phyloP scores from a whole-genome alignment of 1,284 basidiomycete species.

The Tremellales sp. region DNA sequence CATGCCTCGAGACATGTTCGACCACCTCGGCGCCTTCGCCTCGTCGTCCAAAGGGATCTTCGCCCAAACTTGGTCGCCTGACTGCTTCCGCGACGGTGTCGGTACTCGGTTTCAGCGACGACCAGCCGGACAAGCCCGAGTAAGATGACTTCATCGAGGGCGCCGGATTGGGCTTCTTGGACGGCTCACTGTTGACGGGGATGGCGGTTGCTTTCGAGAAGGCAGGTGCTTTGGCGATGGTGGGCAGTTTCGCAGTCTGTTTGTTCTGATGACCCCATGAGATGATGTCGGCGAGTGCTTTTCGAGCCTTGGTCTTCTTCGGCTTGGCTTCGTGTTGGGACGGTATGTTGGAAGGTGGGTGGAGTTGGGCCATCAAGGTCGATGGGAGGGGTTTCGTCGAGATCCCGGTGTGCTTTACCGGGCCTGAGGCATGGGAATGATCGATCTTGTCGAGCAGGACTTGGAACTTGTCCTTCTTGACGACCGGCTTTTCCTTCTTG shows the following conservation, averaged over 20 bases:
- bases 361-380: conserved; percentile 3
- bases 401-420: background rate
- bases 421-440: background rate
- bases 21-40: conserved; percentile 29
- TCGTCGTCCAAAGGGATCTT: conserved; percentile 34
- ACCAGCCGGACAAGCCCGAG: conserved; percentile 1
- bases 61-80: conserved; percentile 33
- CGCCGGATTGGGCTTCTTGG: conserved; percentile 7
- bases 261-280: conserved; percentile 23
- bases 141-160: conserved; percentile 6
- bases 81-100: conserved; percentile 12
- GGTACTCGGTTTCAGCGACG: conserved; percentile 8
- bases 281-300: conserved; percentile 33
- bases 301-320: conserved; percentile 31
- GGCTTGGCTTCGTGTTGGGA: conserved; percentile 9
- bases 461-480: background rate
- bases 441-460: conserved; percentile 1
- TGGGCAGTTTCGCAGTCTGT: background rate
- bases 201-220: conserved; percentile 7
- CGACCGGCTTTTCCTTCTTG: conserved; percentile 4
- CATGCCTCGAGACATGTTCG: conserved; percentile 15
- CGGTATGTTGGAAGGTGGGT: conserved; percentile 1
- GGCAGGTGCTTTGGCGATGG: background rate
- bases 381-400: background rate
- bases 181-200: conserved; percentile 1